Evolutionary conservation across 306 rosid genomes (phyloP).

Genomic region (Vigna radiata): DNA sequence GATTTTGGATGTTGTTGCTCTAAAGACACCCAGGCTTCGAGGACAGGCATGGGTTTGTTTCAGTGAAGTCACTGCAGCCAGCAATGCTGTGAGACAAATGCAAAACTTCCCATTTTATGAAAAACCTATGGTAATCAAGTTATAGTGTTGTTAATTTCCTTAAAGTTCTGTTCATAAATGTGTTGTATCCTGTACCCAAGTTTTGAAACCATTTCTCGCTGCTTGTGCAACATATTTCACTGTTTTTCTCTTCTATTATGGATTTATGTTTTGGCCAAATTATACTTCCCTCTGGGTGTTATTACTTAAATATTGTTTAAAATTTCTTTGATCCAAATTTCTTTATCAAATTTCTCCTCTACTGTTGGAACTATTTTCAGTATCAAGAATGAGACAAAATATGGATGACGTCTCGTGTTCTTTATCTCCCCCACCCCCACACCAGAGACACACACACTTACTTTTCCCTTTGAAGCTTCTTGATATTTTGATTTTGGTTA

Average conservation of each 20-base stretch:
- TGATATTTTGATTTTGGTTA: slow-evolving; percentile 33
- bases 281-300: not conserved
- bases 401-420: not conserved
- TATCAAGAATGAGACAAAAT: slow-evolving; percentile 12
- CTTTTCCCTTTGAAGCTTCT: not conserved
- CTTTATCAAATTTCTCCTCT: not conserved
- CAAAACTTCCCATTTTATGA: slow-evolving; percentile 97
- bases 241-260: slow-evolving; percentile 12
- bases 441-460: too few species aligned
- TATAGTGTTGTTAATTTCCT: slow-evolving; percentile 40
- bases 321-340: slow-evolving; percentile 6
- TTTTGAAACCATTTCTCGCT: not conserved
- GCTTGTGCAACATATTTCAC: not conserved
- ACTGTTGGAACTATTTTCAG: slow-evolving; percentile 19
- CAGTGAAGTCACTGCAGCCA: slow-evolving; percentile 95
- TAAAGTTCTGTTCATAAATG: slow-evolving; percentile 13
- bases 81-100: slow-evolving; percentile 99
- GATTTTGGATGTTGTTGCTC: slow-evolving; percentile 90
- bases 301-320: not conserved
- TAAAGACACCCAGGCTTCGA: slow-evolving; percentile 89
- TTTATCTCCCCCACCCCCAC: too few species aligned
- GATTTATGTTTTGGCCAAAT: slow-evolving; percentile 8
- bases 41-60: slow-evolving; percentile 99
- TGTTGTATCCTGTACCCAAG: not conserved
- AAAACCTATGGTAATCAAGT: slow-evolving; percentile 86